Percentiles rank a stretch among this genome's conserved stretches.
Conservation (phyloP, 345 rosid genomes). For the Eucalyptus tenuipes region DNA sequence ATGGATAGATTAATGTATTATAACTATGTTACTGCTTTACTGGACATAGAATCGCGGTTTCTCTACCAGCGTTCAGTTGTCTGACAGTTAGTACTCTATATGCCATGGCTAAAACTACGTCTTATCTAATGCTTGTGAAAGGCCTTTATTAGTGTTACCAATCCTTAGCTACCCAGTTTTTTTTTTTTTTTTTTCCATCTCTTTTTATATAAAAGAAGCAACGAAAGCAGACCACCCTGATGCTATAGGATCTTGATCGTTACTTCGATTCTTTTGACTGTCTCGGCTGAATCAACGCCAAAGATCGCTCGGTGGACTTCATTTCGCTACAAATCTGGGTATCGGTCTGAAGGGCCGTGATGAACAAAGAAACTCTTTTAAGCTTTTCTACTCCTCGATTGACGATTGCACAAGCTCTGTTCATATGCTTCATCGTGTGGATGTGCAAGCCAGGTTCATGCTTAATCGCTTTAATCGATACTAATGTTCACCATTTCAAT, state of each 20-base stretch:
- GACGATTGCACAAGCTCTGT: background rate
- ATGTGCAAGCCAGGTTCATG: background rate
- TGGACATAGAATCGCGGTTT: background rate
- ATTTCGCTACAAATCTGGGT: background rate
- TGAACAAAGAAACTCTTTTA: background rate
- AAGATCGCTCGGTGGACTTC: background rate
- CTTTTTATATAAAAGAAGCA: background rate
- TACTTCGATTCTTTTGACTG: background rate
- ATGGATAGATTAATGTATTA: background rate
- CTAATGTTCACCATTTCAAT: background rate
- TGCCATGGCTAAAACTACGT: background rate
- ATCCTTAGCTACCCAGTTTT: background rate
- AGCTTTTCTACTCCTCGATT: background rate
- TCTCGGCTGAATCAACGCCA: background rate
- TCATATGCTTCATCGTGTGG: background rate
- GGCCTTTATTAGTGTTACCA: background rate
- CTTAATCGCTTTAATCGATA: background rate
- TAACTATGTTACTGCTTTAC: background rate
- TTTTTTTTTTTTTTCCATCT: background rate
- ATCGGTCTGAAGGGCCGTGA: background rate
- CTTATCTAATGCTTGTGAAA: background rate
- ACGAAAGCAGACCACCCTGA: background rate
- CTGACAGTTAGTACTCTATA: background rate
- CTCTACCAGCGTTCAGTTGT: background rate
- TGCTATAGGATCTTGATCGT: background rate